These are phyloP conservation scores for Vitis cinerea DNA, from an alignment of 164 flowering plant genomes.

Conservation along the genomic window DNA sequence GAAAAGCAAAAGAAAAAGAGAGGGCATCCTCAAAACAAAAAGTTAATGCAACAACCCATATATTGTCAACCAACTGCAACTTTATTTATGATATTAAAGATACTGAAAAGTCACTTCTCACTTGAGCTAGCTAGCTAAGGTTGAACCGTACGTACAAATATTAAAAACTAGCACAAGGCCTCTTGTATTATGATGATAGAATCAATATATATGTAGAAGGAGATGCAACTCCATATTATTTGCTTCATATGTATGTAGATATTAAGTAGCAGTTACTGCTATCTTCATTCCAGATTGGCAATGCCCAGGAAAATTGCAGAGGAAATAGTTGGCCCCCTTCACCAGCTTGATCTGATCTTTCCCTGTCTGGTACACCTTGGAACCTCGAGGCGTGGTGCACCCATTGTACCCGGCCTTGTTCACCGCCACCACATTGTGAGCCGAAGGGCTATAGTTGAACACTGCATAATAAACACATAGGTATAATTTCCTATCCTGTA, in stretches of 20 bases:
- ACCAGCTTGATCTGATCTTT: constrained; percentile 50
- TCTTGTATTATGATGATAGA: no score
- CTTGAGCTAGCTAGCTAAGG: no score
- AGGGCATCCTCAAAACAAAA: no score
- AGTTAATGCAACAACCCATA: no score
- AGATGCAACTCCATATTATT: not conserved
- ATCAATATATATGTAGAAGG: not conserved
- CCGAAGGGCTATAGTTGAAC: constrained; percentile 46
- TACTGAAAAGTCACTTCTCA: no score
- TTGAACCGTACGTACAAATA: no score
- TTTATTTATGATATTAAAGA: no score
- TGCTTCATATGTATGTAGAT: not conserved
- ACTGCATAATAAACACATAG: constrained; percentile 25
- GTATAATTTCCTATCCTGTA: no score
- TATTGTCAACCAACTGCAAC: no score
- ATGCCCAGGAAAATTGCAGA: constrained; percentile 61
- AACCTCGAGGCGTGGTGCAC: constrained; percentile 45
- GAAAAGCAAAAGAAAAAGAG: no score
- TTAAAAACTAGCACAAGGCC: no score
- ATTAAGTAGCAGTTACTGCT: constrained; percentile 43
- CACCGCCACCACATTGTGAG: constrained; percentile 61
- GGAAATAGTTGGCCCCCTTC: constrained; percentile 64
- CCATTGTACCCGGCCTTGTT: constrained; percentile 33
- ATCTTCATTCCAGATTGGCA: constrained; percentile 71
- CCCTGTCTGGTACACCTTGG: constrained; percentile 41